phyloP scores from a whole-genome alignment of 495 filamentous ascomycete genomes.

The Neurospora hispaniola region DNA sequence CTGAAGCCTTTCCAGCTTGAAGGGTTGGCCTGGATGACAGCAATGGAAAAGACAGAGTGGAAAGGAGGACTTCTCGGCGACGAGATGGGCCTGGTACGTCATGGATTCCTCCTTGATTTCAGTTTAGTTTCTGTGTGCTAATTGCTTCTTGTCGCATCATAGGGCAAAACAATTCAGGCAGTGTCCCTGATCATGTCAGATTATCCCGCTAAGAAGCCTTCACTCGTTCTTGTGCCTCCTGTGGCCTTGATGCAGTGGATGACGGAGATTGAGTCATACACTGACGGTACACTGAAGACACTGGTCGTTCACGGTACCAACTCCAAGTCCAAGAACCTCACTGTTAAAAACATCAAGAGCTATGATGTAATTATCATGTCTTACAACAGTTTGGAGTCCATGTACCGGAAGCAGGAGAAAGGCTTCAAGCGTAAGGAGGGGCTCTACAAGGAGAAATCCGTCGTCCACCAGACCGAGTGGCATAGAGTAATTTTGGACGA shows the following conservation, averaged over 20 bases:
- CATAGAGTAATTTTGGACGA: slow-evolving; percentile 93
- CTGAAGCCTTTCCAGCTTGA: slow-evolving; percentile 90
- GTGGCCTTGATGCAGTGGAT: slow-evolving; percentile 97
- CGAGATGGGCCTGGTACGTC: slow-evolving; percentile 72
- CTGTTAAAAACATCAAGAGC: slow-evolving; percentile 58
- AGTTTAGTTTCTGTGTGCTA: not conserved
- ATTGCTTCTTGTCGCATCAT: not conserved
- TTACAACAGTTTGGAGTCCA: slow-evolving; percentile 84
- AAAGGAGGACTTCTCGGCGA: slow-evolving; percentile 86
- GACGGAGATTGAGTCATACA: slow-evolving; percentile 85
- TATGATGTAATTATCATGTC: slow-evolving; percentile 95
- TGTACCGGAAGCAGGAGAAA: slow-evolving; percentile 85
- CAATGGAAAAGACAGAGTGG: slow-evolving; percentile 75
- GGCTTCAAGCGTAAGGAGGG: slow-evolving; percentile 73
- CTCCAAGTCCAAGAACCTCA: slow-evolving; percentile 63
- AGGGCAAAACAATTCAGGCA: slow-evolving; percentile 92
- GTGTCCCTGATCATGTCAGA: slow-evolving; percentile 97
- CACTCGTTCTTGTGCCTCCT: slow-evolving; percentile 84
- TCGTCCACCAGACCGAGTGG: slow-evolving; percentile 76
- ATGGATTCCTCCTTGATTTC: not conserved
- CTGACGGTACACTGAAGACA: slow-evolving; percentile 77
- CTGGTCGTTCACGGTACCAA: slow-evolving; percentile 85
- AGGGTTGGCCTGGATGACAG: slow-evolving; percentile 86
- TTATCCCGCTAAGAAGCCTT: slow-evolving; percentile 69
- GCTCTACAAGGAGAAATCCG: slow-evolving; percentile 62